phyloP scores from a whole-genome alignment of 2,329 filamentous ascomycete genomes.

The Zopfia rhizophila region DNA sequence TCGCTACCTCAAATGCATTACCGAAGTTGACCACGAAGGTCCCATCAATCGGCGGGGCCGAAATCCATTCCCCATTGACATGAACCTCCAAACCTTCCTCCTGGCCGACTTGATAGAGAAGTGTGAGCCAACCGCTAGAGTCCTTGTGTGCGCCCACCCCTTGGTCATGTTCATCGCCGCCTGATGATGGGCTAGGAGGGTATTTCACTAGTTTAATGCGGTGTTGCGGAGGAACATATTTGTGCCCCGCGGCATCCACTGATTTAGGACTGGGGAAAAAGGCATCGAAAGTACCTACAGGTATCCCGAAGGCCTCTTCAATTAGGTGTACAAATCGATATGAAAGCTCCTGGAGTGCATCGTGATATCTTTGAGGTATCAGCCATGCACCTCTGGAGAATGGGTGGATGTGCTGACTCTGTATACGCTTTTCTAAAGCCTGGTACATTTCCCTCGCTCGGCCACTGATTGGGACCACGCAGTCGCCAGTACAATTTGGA shows the following conservation, averaged over 20 bases:
- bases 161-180: slow-evolving; percentile 47
- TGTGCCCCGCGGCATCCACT: slow-evolving; percentile 1
- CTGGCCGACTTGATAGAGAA: slow-evolving; percentile 69
- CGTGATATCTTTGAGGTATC: slow-evolving; percentile 57
- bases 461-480: slow-evolving; percentile 53
- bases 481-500: slow-evolving; percentile 54
- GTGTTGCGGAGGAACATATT: slow-evolving; percentile 58
- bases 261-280: slow-evolving; percentile 61
- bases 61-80: slow-evolving; percentile 60
- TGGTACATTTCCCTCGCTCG: slow-evolving; percentile 36
- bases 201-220: slow-evolving; percentile 69
- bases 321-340: slow-evolving; percentile 67
- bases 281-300: slow-evolving; percentile 59
- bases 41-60: slow-evolving; percentile 59
- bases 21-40: slow-evolving; percentile 69
- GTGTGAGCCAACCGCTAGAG: slow-evolving; percentile 72
- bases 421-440: slow-evolving; percentile 44
- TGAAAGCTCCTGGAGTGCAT: slow-evolving; percentile 62
- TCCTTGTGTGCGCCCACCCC: slow-evolving; percentile 72
- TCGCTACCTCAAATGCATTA: slow-evolving; percentile 68
- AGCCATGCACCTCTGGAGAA: slow-evolving; percentile 17
- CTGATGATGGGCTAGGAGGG: slow-evolving; percentile 47
- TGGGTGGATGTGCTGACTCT: slow-evolving; percentile 25
- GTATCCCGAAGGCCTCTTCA: slow-evolving; percentile 64
- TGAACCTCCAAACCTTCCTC: slow-evolving; percentile 64